phyloP scores from a whole-genome alignment of 106 monocot species.

The Dioscorea alata region DNA sequence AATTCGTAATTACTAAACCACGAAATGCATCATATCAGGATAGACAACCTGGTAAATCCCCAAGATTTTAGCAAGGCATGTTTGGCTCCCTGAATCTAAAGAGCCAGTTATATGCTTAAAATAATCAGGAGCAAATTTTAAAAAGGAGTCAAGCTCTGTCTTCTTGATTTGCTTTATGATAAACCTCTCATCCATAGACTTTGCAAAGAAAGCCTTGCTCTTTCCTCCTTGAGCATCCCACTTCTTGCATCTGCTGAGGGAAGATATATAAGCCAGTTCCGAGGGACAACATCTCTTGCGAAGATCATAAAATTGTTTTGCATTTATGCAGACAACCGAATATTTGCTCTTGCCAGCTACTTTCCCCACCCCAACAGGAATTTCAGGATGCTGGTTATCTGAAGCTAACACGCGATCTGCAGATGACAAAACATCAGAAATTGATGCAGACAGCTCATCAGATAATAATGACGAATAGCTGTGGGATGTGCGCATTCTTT shows the following conservation, averaged over 20 bases:
- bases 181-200: slow-evolving; percentile 94
- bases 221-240: slow-evolving; percentile 99
- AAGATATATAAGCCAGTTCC: slow-evolving; percentile 82
- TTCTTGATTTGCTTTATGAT: slow-evolving; percentile 95
- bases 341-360: slow-evolving; percentile 51
- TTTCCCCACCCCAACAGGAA: slow-evolving; percentile 28
- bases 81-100: slow-evolving; percentile 72
- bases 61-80: slow-evolving; percentile 90
- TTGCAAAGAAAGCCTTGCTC: slow-evolving; percentile 92
- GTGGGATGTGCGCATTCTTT: slow-evolving; percentile 23
- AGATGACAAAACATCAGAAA: slow-evolving; percentile 32
- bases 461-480: slow-evolving; percentile 38
- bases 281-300: slow-evolving; percentile 79
- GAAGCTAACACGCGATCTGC: slow-evolving; percentile 33
- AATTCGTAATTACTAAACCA: background rate
- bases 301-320: slow-evolving; percentile 67
- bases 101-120: slow-evolving; percentile 64
- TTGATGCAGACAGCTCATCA: slow-evolving; percentile 36
- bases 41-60: slow-evolving; percentile 83
- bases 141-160: slow-evolving; percentile 84
- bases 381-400: slow-evolving; percentile 55
- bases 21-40: slow-evolving; percentile 11
- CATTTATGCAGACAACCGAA: slow-evolving; percentile 70
- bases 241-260: slow-evolving; percentile 77
- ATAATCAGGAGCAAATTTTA: slow-evolving; percentile 85